Percentiles rank a stretch among this genome's conserved stretches.
These are phyloP conservation scores for Coniochaeta ligniaria DNA, from an alignment of 2,329 filamentous ascomycete genomes.

Conservation along the genomic window DNA sequence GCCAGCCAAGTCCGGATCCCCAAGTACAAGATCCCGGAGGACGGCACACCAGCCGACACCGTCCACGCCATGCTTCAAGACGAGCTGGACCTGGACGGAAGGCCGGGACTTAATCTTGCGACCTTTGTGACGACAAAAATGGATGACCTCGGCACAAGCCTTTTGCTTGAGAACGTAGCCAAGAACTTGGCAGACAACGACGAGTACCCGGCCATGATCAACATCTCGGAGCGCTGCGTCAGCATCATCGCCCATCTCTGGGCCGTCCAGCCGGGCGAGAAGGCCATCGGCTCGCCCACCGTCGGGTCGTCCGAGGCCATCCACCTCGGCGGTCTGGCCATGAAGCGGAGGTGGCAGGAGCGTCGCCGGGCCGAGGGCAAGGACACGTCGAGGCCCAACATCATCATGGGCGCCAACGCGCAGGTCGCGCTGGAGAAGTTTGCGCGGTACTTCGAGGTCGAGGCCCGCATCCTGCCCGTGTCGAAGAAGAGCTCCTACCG, in stretches of 20 bases:
- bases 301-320: constrained; percentile 67
- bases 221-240: constrained; percentile 60
- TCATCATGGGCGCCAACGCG: constrained; percentile 67
- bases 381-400: constrained; percentile 58
- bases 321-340: constrained; percentile 62
- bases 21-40: constrained; percentile 50
- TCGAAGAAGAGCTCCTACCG: constrained; percentile 52
- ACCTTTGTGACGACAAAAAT: constrained; percentile 67
- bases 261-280: constrained; percentile 54
- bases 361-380: constrained; percentile 52
- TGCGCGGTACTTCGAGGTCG: constrained; percentile 67
- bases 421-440: constrained; percentile 70
- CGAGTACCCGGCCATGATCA: constrained; percentile 50
- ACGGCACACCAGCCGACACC: constrained; percentile 53
- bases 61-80: constrained; percentile 60
- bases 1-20: constrained; percentile 46
- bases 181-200: constrained; percentile 70
- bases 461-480: constrained; percentile 57
- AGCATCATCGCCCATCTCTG: constrained; percentile 62
- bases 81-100: constrained; percentile 57
- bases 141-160: constrained; percentile 51
- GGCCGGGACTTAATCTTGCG: constrained; percentile 62
- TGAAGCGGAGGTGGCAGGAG: constrained; percentile 71
- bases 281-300: constrained; percentile 61
- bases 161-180: constrained; percentile 61